Percentiles rank a stretch among this genome's conserved stretches.
phyloP scores from a whole-genome alignment of 2,329 filamentous ascomycete species.

The Beauveria australis region DNA sequence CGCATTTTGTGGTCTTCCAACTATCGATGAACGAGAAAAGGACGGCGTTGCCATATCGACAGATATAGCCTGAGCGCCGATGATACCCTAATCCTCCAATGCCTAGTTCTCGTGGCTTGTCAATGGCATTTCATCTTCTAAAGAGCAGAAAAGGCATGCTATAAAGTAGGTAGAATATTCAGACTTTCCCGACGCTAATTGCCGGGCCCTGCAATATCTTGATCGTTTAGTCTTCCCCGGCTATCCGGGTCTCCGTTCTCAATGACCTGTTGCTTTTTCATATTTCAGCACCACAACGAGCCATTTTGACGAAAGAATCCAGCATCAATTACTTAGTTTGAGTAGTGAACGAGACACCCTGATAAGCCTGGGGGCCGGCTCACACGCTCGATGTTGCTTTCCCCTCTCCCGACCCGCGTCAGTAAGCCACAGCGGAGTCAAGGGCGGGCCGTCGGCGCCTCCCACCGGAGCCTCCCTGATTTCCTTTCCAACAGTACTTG shows the following conservation, averaged over 20 bases:
- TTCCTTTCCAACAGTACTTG: neutral
- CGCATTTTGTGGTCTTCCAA: neutral
- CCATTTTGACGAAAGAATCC: neutral
- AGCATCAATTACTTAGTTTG: neutral
- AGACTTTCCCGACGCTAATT: slow-evolving; percentile 1
- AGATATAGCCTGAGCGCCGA: too few species aligned
- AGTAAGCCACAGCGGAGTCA: neutral
- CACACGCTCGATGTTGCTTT: neutral
- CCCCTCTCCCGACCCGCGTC: too few species aligned
- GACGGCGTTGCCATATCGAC: neutral
- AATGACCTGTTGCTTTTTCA: neutral
- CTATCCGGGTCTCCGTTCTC: neutral
- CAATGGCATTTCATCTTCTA: too few species aligned
- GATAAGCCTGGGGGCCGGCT: neutral
- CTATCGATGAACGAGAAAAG: neutral
- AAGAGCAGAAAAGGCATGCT: neutral
- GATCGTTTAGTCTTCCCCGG: neutral
- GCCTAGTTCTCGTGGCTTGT: neutral
- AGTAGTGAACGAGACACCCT: too few species aligned
- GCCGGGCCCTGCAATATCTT: neutral
- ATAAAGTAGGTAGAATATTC: too few species aligned
- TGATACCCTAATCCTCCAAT: too few species aligned
- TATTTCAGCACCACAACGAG: neutral
- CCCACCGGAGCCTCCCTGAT: neutral
- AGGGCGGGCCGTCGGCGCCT: neutral